A percentile compares a stretch with the other conserved stretches of the same genome.
Conservation (phyloP, 1,284 basidiomycete species). For the Phylloporus gajari region DNA sequence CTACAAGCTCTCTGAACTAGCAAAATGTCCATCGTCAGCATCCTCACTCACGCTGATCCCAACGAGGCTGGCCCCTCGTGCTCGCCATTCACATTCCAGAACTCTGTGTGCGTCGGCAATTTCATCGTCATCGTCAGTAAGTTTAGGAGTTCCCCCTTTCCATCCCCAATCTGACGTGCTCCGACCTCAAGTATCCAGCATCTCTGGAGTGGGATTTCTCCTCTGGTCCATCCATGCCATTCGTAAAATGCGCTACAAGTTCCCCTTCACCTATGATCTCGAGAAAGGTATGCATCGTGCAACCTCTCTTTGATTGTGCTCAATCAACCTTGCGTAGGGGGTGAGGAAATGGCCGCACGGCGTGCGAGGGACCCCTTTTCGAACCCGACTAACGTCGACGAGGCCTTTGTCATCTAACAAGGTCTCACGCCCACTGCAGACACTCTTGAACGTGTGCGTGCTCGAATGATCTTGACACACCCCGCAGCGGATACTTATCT, state of each 20-base stretch:
- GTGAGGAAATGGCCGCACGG: neutral
- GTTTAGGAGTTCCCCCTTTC: neutral
- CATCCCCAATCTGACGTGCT: neutral
- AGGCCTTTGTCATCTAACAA: slow-evolving; percentile 10
- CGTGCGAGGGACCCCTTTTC: slow-evolving; percentile 5
- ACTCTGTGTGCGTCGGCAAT: slow-evolving; percentile 34
- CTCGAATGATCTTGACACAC: slow-evolving; percentile 10
- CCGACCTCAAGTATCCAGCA: slow-evolving; percentile 24
- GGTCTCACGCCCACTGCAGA: slow-evolving; percentile 18
- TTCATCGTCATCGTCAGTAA: slow-evolving; percentile 35
- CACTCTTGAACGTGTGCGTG: slow-evolving; percentile 11
- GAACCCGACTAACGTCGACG: slow-evolving; percentile 4
- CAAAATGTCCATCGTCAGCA: neutral
- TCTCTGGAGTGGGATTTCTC: slow-evolving; percentile 34
- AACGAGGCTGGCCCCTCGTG: slow-evolving; percentile 8
- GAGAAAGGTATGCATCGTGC: slow-evolving; percentile 9
- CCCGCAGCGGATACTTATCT: slow-evolving; percentile 4
- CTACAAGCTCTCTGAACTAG: neutral
- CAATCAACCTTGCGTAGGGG: slow-evolving; percentile 17
- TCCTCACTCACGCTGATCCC: neutral
- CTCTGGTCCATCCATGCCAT: slow-evolving; percentile 33
- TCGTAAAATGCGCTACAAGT: slow-evolving; percentile 31
- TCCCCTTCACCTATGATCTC: slow-evolving; percentile 18
- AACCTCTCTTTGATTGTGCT: neutral
- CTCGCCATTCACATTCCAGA: slow-evolving; percentile 20